These are phyloP conservation scores for Trichoderma sp. DNA, from an alignment of 2,329 filamentous ascomycete species.

Conservation along the genomic window DNA sequence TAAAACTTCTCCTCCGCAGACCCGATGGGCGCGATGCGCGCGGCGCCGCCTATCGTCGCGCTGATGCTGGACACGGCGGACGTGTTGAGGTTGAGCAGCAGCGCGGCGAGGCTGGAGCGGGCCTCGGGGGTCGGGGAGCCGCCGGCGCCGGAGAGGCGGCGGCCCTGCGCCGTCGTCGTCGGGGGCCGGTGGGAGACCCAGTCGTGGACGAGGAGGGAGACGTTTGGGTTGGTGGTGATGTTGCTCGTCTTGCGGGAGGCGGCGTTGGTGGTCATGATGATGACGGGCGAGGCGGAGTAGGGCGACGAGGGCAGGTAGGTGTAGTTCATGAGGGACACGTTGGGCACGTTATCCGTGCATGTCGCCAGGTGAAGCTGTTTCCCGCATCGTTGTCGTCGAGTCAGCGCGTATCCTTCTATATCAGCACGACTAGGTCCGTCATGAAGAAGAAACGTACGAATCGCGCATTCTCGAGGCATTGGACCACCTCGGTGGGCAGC, in stretches of 20 bases:
- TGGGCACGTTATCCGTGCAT: conserved; percentile 77
- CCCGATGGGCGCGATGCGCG: conserved; percentile 69
- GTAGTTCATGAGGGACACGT: conserved; percentile 98
- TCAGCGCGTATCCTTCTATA: conserved; percentile 53
- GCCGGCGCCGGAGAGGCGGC: conserved; percentile 52
- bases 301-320: conserved; percentile 86
- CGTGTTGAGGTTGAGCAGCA: conserved; percentile 89
- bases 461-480: conserved; percentile 90
- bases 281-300: conserved; percentile 71
- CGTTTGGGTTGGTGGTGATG: conserved; percentile 78
- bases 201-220: conserved; percentile 95
- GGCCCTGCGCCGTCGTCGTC: conserved; percentile 55
- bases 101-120: conserved; percentile 74
- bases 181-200: conserved; percentile 92
- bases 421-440: neutral
- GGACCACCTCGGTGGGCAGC: conserved; percentile 81
- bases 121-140: conserved; percentile 66
- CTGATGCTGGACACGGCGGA: conserved; percentile 85
- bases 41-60: conserved; percentile 90
- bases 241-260: conserved; percentile 80
- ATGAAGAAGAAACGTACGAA: conserved; percentile 64
- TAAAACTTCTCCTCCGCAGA: conserved; percentile 85
- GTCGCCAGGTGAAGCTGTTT: conserved; percentile 93
- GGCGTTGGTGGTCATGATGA: conserved; percentile 90
- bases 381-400: neutral